Evolutionary conservation across 805 yeast species (phyloP), one percentile per base, ranked within the genome.

Genomic region (Lipomyces spencermartinsiae): DNA sequence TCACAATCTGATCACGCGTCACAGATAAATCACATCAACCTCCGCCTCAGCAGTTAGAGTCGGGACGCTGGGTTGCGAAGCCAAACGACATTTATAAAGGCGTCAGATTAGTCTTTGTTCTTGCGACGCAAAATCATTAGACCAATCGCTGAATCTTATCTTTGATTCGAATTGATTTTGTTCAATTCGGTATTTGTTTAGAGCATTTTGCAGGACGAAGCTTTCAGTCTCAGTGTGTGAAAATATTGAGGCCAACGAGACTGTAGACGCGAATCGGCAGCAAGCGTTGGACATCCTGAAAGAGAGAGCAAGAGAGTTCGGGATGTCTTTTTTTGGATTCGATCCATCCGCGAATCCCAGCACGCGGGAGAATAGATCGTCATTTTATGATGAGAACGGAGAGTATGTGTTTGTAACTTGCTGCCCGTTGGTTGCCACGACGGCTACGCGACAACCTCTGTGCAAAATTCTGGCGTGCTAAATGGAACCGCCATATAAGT

Each of bases 241-340:
- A 43, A 43, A 16, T 43, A n/a, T 43, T 43, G 49, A 4, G 49
- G 49, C 10, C 16, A 0, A n/a, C n/a, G n/a, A 3, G 5, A 4
- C 16, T 10, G 14, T 10, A 43, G 9, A 16, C 22, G 8, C 10
- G 16, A 43, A n/a, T 14, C 22, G 49, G 19, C 49, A n/a, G 10
- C 16, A 43, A 19, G 9, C 2, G 19, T 2, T 43, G 19, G 9
- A 9, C 9, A 43, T 43, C 49, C 9, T 16, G n/a, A 7, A 53
- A 22, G 35, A 53, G 12, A 53, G 56, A 53, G 5, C 5, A 10
- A 4, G 8, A 16, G 1, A 53, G 16, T 25, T 25, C 56, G 34
- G 22, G 25, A 70, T 70, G 73, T 71, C 73, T 0, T 71, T 71
- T 58, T 71, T 71, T 58, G 73, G 73, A 39, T 71, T 71, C 58